Percentiles rank a stretch among this genome's conserved stretches.
Evolutionary conservation across 352 stramenopile genomes (phyloP).

Genomic region (Globisporangium emineosum): DNA sequence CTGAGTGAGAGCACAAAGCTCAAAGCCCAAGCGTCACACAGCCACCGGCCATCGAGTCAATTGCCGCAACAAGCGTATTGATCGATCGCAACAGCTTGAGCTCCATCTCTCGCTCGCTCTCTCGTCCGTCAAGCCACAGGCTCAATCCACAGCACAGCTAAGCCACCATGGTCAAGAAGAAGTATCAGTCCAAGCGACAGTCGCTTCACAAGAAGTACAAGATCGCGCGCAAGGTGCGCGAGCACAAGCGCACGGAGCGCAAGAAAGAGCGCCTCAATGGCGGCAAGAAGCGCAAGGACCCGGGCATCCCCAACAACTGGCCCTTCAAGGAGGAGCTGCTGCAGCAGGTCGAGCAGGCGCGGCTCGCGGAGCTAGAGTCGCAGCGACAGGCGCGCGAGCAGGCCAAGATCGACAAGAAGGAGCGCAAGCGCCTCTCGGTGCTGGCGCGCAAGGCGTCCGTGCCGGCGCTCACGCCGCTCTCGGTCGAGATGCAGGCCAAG

Average conservation of each 20-base stretch:
- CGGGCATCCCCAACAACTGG: constrained; percentile 98
- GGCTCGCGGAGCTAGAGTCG: constrained; percentile 67
- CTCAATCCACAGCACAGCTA: background rate
- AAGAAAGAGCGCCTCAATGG: constrained; percentile 89
- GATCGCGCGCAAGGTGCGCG: constrained; percentile 87
- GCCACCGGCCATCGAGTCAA: background rate
- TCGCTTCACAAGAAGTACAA: constrained; percentile 99
- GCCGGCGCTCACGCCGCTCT: constrained; percentile 46
- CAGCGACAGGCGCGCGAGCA: constrained; percentile 59
- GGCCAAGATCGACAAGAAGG: constrained; percentile 68
- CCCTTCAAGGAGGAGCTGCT: constrained; percentile 97
- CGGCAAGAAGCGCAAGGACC: constrained; percentile 95
- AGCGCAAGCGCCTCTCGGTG: constrained; percentile 45
- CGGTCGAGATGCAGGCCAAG: constrained; percentile 73
- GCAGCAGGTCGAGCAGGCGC: constrained; percentile 75
- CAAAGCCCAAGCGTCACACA: constrained; percentile 5
- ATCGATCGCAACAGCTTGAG: constrained; percentile 6
- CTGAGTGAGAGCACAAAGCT: constrained; percentile 15
- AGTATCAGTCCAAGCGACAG: constrained; percentile 96
- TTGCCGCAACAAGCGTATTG: constrained; percentile 7
- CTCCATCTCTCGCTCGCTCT: background rate
- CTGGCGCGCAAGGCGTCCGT: constrained; percentile 30
- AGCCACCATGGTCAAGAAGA: constrained; percentile 97
- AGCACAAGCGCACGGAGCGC: constrained; percentile 94
- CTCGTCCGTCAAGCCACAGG: background rate